Conservation (phyloP, 306 rosid genomes). For the Myrica gale region DNA sequence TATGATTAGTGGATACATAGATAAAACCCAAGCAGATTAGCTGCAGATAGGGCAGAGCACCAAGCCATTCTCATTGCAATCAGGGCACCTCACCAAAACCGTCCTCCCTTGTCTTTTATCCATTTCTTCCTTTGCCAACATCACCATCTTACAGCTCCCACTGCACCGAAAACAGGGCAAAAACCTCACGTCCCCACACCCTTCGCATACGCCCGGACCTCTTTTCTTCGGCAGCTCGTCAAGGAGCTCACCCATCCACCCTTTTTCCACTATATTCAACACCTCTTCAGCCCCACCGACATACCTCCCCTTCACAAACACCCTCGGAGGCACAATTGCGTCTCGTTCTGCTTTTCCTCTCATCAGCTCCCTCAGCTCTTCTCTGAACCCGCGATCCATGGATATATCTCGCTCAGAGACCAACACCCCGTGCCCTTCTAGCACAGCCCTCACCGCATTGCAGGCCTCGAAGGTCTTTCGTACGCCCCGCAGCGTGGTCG, state of each 20-base stretch:
- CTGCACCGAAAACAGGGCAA: slow-evolving; percentile 74
- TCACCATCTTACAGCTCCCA: slow-evolving; percentile 72
- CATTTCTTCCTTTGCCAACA: slow-evolving; percentile 33
- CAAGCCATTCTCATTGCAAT: slow-evolving; percentile 88
- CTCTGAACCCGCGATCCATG: slow-evolving; percentile 71
- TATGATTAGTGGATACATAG: neutral
- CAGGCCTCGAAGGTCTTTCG: slow-evolving; percentile 76
- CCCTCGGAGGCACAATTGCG: slow-evolving; percentile 55
- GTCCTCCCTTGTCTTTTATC: slow-evolving; percentile 34
- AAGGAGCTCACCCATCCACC: slow-evolving; percentile 51
- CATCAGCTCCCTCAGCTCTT: slow-evolving; percentile 51
- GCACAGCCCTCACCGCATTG: slow-evolving; percentile 59
- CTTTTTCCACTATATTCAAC: slow-evolving; percentile 62
- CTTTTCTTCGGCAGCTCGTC: slow-evolving; percentile 60
- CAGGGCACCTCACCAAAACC: slow-evolving; percentile 51
- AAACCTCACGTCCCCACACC: slow-evolving; percentile 79
- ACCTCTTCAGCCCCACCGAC: slow-evolving; percentile 73
- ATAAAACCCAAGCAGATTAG: slow-evolving; percentile 30
- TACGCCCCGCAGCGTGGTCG: slow-evolving; percentile 80
- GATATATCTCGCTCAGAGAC: slow-evolving; percentile 85
- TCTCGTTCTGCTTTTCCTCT: slow-evolving; percentile 40
- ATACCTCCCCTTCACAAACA: slow-evolving; percentile 69
- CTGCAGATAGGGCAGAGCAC: slow-evolving; percentile 77
- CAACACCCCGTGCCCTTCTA: slow-evolving; percentile 52
- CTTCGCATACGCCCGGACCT: slow-evolving; percentile 65